A percentile compares a stretch with the other conserved stretches of the same genome.
phyloP scores from a whole-genome alignment of 202 grass and related monocot genomes.

The Saccharum hybrid region DNA sequence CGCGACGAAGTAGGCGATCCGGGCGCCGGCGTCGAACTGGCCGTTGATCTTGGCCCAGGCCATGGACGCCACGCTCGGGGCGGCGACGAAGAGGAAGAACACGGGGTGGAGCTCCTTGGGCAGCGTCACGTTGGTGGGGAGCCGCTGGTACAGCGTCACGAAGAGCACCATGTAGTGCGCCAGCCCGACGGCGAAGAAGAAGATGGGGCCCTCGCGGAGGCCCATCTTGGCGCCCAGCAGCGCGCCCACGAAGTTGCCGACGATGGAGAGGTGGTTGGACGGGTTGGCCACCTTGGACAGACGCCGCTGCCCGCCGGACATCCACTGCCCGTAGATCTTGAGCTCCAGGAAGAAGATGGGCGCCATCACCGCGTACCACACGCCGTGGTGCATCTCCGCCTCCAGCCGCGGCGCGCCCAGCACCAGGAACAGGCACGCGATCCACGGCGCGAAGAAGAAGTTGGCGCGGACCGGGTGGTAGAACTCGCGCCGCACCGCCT shows the following conservation, averaged over 20 bases:
- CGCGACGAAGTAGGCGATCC: constrained; percentile 85
- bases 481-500: constrained; percentile 87
- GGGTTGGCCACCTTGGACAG: constrained; percentile 89
- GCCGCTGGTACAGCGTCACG: constrained; percentile 86
- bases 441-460: constrained; percentile 99
- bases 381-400: constrained; percentile 32
- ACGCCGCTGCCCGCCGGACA: constrained; percentile 79
- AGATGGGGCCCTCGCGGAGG: constrained; percentile 68
- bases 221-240: constrained; percentile 81
- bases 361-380: constrained; percentile 68
- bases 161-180: constrained; percentile 86
- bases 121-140: constrained; percentile 84
- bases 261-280: constrained; percentile 87
- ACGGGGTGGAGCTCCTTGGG: constrained; percentile 90
- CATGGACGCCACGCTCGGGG: constrained; percentile 50
- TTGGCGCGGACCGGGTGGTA: constrained; percentile 89
- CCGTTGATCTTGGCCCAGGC: constrained; percentile 87
- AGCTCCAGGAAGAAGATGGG: constrained; percentile 88
- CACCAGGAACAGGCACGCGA: constrained; percentile 82
- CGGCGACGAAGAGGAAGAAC: constrained; percentile 81
- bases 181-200: constrained; percentile 84
- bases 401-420: constrained; percentile 60
- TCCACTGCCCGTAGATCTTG: constrained; percentile 94
- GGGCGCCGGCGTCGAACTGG: constrained; percentile 66
- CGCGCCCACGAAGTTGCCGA: constrained; percentile 87